phyloP scores from a whole-genome alignment of 2,329 filamentous ascomycete species.

The Epichloe gansuensis region DNA sequence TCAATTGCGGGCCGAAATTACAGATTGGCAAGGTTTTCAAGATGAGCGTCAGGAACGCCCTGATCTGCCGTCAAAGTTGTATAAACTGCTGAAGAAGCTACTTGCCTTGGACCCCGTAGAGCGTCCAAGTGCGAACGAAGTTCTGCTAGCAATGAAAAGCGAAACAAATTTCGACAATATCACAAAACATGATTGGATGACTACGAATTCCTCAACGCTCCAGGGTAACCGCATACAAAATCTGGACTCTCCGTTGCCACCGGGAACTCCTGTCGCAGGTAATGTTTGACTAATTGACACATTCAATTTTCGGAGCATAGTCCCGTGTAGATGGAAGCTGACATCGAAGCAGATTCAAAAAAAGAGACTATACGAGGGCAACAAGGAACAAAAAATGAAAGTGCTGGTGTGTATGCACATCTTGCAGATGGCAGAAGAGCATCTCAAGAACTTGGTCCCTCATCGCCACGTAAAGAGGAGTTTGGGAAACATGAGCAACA shows the following conservation, averaged over 20 bases:
- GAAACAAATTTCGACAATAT: slow-evolving; percentile 40
- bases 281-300: slow-evolving; percentile 6
- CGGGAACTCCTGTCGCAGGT: slow-evolving; percentile 37
- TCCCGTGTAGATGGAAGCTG: slow-evolving; percentile 3
- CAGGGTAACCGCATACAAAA: slow-evolving; percentile 38
- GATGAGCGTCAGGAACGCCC: slow-evolving; percentile 61
- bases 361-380: slow-evolving; percentile 16
- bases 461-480: slow-evolving; percentile 3
- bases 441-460: slow-evolving; percentile 10
- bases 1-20: slow-evolving; percentile 71
- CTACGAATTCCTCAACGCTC: slow-evolving; percentile 27
- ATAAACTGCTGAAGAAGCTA: slow-evolving; percentile 68
- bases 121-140: slow-evolving; percentile 74
- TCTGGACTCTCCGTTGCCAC: slow-evolving; percentile 38
- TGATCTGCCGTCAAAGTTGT: slow-evolving; percentile 77
- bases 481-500: not conserved
- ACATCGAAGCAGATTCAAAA: slow-evolving; percentile 15
- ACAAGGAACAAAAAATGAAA: not conserved
- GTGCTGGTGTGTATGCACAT: not conserved
- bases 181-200: slow-evolving; percentile 19
- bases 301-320: not conserved
- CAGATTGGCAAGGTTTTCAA: slow-evolving; percentile 75
- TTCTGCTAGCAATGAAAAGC: slow-evolving; percentile 63
- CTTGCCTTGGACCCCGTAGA: slow-evolving; percentile 64
- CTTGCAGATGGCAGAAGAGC: slow-evolving; percentile 13